Evolutionary conservation across 2,329 filamentous ascomycete genomes (phyloP), one percentile per base, ranked within the genome.

Genomic region (Tolypocladium ophioglossoides): DNA sequence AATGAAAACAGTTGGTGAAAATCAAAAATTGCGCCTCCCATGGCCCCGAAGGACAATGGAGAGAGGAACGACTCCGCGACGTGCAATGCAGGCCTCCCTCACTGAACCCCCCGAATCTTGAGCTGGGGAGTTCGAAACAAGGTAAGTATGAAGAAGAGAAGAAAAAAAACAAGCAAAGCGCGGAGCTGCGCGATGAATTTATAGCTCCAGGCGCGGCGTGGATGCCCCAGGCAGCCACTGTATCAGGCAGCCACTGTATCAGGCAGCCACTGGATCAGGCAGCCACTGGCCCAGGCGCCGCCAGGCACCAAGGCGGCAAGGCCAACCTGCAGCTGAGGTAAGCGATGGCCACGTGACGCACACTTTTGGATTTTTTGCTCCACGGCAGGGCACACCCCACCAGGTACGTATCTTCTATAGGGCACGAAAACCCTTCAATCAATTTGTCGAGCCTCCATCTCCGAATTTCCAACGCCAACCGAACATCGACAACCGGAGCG

Each of bases 41-140:
- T 74, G 75, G 74, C 73, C 74, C 74, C 75, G 73, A 78, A 78
- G 74, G 73, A 73, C 74, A 78, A 76, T 77, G 69, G 70, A 77
- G 70, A 54, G 63, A 65, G 64, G 69, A 71, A 66, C 64, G 70
- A 75, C 74, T 70, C 76, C 76, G 72, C 76, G 75, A 63, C 75
- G 76, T 79, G 75, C 76, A 77, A 78, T 78, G 76, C 75, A 78
- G 76, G 74, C 70, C 70, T 72, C 68, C 72, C 70, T 65, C 61
- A 64, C 70, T 77, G 69, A 68, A 63, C 57, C 55, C 61, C 62
- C 65, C 68, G 61, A 68, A 69, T 75, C 73, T 64, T 78, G 75
- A 78, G 65, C 75, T 66, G 67, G 68, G 63, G 57, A 61, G 55
- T 61, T 68, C 70, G 66, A 65, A 70, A 71, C 71, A 78, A 78